Conservation (phyloP, 805 yeast species). For the Brettanomyces custersianus region DNA sequence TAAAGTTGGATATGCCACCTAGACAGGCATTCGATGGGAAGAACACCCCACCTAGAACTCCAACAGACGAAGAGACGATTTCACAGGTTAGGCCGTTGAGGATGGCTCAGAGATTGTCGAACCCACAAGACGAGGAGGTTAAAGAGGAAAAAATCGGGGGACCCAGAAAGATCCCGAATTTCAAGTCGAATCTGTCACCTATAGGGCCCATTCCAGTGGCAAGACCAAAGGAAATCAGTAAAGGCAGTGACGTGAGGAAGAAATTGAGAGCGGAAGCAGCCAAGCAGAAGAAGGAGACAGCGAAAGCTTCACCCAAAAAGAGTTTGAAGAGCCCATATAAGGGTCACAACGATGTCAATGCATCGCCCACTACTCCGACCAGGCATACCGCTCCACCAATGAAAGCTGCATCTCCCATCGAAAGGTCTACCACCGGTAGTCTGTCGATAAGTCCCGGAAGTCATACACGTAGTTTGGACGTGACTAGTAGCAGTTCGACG, state of each 20-base stretch:
- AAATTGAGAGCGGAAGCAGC: neutral
- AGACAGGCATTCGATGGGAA: neutral
- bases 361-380: too few relatives aligned
- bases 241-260: neutral
- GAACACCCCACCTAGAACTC: slow-evolving; percentile 1
- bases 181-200: neutral
- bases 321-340: neutral
- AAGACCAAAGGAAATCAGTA: neutral
- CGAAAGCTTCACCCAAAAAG: neutral
- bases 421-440: too few relatives aligned
- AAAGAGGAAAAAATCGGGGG: neutral
- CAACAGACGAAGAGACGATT: slow-evolving; percentile 9
- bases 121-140: neutral
- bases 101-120: slow-evolving; percentile 47
- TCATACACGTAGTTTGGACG: too few relatives aligned
- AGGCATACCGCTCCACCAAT: neutral
- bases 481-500: too few relatives aligned
- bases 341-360: too few relatives aligned
- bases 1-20: neutral
- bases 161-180: neutral
- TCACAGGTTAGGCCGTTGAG: slow-evolving; percentile 61
- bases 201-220: slow-evolving; percentile 1
- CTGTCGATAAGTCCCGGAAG: too few relatives aligned
- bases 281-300: neutral
- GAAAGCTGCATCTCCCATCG: too few relatives aligned